A percentile compares a stretch with the other conserved stretches of the same genome.
phyloP scores from a whole-genome alignment of 2,329 filamentous ascomycete genomes.

The Microdochium paspali region DNA sequence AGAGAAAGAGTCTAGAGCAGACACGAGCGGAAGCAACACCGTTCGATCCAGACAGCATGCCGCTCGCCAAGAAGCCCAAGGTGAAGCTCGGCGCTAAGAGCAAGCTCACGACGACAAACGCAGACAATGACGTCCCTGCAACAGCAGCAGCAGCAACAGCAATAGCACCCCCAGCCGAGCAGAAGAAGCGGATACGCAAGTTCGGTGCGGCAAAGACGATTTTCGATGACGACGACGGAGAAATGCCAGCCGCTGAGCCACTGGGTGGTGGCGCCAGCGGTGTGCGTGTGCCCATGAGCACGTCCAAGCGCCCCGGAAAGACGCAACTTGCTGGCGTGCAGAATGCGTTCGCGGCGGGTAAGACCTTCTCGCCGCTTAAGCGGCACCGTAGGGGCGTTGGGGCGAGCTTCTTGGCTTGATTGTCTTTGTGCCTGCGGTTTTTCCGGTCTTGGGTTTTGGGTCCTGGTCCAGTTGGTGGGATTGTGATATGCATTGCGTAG shows the following conservation, averaged over 20 bases:
- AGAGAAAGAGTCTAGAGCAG: slow-evolving; percentile 1
- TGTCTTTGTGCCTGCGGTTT: not conserved
- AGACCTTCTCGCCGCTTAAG: slow-evolving; percentile 63
- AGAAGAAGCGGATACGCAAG: slow-evolving; percentile 65
- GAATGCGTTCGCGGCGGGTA: slow-evolving; percentile 39
- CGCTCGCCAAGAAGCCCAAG: not conserved
- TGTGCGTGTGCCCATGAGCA: slow-evolving; percentile 7
- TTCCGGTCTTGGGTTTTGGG: slow-evolving; percentile 1
- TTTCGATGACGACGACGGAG: slow-evolving; percentile 62
- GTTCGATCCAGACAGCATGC: not conserved
- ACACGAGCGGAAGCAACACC: slow-evolving; percentile 2
- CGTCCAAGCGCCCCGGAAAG: slow-evolving; percentile 19
- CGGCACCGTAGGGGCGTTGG: slow-evolving; percentile 53
- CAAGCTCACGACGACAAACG: not conserved
- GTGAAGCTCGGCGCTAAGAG: not conserved
- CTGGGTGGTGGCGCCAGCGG: slow-evolving; percentile 13
- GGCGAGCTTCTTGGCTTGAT: slow-evolving; percentile 48
- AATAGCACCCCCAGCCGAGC: slow-evolving; percentile 9
- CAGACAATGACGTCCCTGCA: slow-evolving; percentile 18
- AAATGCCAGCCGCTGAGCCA: slow-evolving; percentile 25
- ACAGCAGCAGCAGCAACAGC: not conserved
- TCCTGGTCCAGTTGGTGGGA: not conserved
- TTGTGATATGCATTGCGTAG: not conserved
- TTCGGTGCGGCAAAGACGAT: slow-evolving; percentile 57
- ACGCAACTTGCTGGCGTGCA: slow-evolving; percentile 28